These are phyloP conservation scores for Ganoderma leucocontextum DNA, from an alignment of 1,284 basidiomycete genomes.

Conservation along the genomic window DNA sequence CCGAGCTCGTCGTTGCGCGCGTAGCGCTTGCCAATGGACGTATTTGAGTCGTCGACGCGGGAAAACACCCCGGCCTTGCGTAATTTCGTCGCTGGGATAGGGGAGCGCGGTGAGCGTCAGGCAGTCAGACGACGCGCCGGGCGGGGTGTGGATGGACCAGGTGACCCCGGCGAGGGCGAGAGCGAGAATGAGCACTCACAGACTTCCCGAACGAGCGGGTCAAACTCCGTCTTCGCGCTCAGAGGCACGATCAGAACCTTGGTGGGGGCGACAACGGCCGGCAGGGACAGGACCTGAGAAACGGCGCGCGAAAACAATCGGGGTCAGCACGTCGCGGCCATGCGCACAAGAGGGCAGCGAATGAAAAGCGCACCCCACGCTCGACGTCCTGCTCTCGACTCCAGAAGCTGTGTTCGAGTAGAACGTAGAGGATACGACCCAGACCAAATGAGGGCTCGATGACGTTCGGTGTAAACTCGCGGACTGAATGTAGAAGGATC, in stretches of 20 bases:
- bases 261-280: slow-evolving; percentile 92
- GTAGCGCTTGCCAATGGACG: slow-evolving; percentile 96
- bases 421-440: slow-evolving; percentile 93
- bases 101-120: slow-evolving; percentile 20
- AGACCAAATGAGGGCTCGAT: slow-evolving; percentile 99
- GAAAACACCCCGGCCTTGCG: slow-evolving; percentile 90
- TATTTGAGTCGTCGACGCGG: slow-evolving; percentile 94
- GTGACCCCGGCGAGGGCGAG: slow-evolving; percentile 22
- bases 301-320: slow-evolving; percentile 24
- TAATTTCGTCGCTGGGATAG: slow-evolving; percentile 77
- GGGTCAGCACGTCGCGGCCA: slow-evolving; percentile 29
- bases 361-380: slow-evolving; percentile 73
- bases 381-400: slow-evolving; percentile 90
- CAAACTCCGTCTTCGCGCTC: slow-evolving; percentile 87
- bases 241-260: slow-evolving; percentile 98
- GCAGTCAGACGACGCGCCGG: slow-evolving; percentile 16
- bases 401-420: slow-evolving; percentile 98
- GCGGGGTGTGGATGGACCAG: slow-evolving; percentile 19
- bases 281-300: slow-evolving; percentile 86
- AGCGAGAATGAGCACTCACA: slow-evolving; percentile 66
- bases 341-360: slow-evolving; percentile 36
- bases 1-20: slow-evolving; percentile 98
- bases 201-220: slow-evolving; percentile 87
- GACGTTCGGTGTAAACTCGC: slow-evolving; percentile 97
- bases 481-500: slow-evolving; percentile 61